Evolutionary conservation across 2,329 filamentous ascomycete genomes (phyloP).

Genomic region (Fusarium compactum): DNA sequence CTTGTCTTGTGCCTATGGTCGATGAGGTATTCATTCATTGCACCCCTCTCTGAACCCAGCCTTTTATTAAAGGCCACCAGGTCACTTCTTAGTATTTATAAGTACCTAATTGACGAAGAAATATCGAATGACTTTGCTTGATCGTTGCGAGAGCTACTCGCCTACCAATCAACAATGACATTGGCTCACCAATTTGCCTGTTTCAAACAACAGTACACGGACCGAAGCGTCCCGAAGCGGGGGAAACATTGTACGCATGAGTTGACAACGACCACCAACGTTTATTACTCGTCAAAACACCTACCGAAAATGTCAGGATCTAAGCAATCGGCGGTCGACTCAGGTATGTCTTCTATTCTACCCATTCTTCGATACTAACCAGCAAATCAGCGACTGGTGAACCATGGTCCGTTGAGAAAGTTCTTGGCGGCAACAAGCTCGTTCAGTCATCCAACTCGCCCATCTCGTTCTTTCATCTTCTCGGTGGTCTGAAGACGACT

Average conservation of each 20-base stretch:
- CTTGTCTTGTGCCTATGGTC: not conserved
- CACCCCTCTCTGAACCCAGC: not conserved
- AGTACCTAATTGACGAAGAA: not conserved
- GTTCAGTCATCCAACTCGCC: constrained; percentile 75
- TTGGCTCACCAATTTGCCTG: constrained; percentile 3
- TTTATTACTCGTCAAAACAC: not conserved
- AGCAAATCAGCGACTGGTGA: constrained; percentile 9
- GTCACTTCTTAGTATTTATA: no score
- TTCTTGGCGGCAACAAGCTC: constrained; percentile 69
- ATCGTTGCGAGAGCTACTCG: not conserved
- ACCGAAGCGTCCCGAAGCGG: constrained; percentile 26
- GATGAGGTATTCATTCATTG: not conserved
- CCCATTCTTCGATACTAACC: not conserved
- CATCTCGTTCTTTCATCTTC: constrained; percentile 90
- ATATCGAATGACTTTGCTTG: not conserved
- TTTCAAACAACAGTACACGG: constrained; percentile 2
- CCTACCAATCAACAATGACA: not conserved
- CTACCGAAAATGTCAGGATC: constrained; percentile 16
- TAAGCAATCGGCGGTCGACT: not conserved
- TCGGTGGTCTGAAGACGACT: constrained; percentile 93
- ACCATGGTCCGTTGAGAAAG: constrained; percentile 68
- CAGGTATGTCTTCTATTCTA: not conserved
- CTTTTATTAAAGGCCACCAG: no score
- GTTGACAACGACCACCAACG: not conserved
- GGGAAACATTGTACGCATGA: constrained; percentile 9